Evolutionary conservation across 163 green algal species (phyloP).

Genomic region (Scenedesmus sp.): DNA sequence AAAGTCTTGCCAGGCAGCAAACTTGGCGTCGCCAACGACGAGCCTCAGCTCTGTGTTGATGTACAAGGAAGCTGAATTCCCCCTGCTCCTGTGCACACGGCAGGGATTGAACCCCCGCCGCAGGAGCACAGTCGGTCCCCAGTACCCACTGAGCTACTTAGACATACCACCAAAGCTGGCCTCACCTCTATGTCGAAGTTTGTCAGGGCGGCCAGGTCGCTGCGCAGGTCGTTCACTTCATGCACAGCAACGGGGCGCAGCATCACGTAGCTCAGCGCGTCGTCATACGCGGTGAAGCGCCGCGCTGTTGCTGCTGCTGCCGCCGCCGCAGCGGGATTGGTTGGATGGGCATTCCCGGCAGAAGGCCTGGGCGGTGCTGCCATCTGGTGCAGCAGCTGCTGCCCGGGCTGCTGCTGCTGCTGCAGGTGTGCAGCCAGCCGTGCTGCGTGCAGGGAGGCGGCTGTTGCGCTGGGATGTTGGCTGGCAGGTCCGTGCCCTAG

Average conservation of each 20-base stretch:
- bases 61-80: no score
- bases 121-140: no score
- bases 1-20: no score
- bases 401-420: background rate
- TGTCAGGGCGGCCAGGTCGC: background rate
- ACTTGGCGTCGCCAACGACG: no score
- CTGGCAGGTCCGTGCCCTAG: background rate
- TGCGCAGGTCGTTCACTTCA: conserved; percentile 33
- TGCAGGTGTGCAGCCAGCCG: background rate
- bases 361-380: background rate
- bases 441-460: background rate
- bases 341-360: background rate
- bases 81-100: no score
- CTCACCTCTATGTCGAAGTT: conserved; percentile 49
- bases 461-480: background rate
- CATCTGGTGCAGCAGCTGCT: background rate
- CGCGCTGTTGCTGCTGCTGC: conserved; percentile 14
- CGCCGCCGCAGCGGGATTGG: no score
- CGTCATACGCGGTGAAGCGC: background rate
- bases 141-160: no score
- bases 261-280: conserved; percentile 16
- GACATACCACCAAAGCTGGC: no score
- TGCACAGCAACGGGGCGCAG: background rate
- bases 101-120: no score
- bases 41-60: no score